phyloP scores from a whole-genome alignment of 805 yeast genomes.

The Ogataea dorogensis region DNA sequence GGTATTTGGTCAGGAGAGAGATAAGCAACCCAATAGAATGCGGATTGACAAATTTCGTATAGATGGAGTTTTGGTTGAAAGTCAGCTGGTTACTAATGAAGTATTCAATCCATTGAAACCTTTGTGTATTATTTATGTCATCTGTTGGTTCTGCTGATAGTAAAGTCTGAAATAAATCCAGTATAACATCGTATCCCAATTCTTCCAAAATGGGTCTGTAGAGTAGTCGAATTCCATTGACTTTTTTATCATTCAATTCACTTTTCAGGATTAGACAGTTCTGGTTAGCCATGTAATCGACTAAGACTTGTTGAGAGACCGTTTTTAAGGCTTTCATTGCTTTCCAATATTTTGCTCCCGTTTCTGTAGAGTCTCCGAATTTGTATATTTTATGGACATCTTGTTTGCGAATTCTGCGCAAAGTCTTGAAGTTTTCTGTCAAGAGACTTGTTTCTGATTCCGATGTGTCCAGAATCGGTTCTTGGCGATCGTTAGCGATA shows the following conservation, averaged over 20 bases:
- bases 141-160: slow-evolving; percentile 10
- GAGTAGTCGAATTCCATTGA: slow-evolving; percentile 28
- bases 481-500: slow-evolving; percentile 20
- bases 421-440: slow-evolving; percentile 42
- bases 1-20: slow-evolving; percentile 13
- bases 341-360: slow-evolving; percentile 44
- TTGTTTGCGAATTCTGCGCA: slow-evolving; percentile 49
- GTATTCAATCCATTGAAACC: slow-evolving; percentile 28
- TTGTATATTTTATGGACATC: slow-evolving; percentile 40
- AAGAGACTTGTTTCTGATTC: slow-evolving; percentile 17
- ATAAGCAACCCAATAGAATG: slow-evolving; percentile 13
- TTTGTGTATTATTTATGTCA: slow-evolving; percentile 13
- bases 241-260: slow-evolving; percentile 26
- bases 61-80: slow-evolving; percentile 24
- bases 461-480: slow-evolving; percentile 25
- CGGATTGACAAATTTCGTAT: slow-evolving; percentile 19
- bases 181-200: slow-evolving; percentile 18
- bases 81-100: slow-evolving; percentile 17
- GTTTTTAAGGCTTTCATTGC: slow-evolving; percentile 30
- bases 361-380: slow-evolving; percentile 42
- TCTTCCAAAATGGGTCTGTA: slow-evolving; percentile 31
- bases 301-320: slow-evolving; percentile 18
- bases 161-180: slow-evolving; percentile 19
- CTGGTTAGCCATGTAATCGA: slow-evolving; percentile 30
- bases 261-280: slow-evolving; percentile 35